Evolutionary conservation across 2,329 filamentous ascomycete species (phyloP), one percentile per base, ranked within the genome.

Genomic region (Scopulariopsis brevicaulis): DNA sequence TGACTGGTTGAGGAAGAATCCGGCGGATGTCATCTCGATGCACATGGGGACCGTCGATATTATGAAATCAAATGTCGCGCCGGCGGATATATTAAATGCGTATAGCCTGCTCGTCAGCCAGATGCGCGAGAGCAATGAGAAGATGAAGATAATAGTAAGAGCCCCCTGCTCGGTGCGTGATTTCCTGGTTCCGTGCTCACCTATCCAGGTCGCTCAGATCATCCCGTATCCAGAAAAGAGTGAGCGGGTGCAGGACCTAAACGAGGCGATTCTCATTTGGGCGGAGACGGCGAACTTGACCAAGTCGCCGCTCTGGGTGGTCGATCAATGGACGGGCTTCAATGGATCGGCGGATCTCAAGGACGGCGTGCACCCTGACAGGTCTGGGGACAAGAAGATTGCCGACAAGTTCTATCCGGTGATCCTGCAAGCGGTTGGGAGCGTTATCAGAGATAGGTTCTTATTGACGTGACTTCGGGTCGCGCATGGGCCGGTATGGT

Each of bases 11-110:
- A 48, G 28, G 28, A 20, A 52, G 12, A 59, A 59, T 37, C 54
- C 58, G 10, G 58, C 58, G 4, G 58, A 59, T 46, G 56, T 59
- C 46, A 59, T 59, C 46, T 55, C 58, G 10, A 59, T 59, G 58
- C 58, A 56, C 25, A 24, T 59, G 8, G 58, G 57, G 12, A 59
- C 57, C 3, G 57, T 59, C 4, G 57, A 59, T 35, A 55, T 59
- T 28, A 40, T 59, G 15, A 25, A 37, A 15, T 55, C 53, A 3
- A 28, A 43, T 11, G 48, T 37, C 20, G 32, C 51, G 43, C 28
- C 58, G 18, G 14, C 50, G 28, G 46, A 25, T 22, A 57, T 57
- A 14, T n/a, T 57, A 4, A n/a, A 52, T 3, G 55, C 55, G 1
- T 57, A 52, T n/a, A 40, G n/a, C 20, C 34, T 14, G 5, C 46